Base-by-base conservation (phyloP, 2,329 filamentous ascomycete species). In the Aspergillus eucalypticola region DNA sequence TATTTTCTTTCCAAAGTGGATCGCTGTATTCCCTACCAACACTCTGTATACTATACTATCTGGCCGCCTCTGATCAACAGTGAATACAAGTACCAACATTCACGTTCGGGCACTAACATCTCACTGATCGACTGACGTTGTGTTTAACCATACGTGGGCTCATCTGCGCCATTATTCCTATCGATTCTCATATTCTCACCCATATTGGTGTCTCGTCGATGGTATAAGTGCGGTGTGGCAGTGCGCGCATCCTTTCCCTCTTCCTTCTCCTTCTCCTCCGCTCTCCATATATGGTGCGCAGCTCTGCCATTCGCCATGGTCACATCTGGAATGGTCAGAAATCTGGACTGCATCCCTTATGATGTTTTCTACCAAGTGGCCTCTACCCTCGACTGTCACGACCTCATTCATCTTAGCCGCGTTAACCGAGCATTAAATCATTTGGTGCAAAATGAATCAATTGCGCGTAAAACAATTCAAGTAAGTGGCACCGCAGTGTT, bases 301-400 rank as follows among this genome's bases (percentile, higher is more conserved):
- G 46, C 13, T 27, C 46, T 44, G 46, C 15, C 5, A 27, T 17
- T 29, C 46, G 25, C 25, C 46, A 50, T 50, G 46, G 46, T 50
- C 25, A 27, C 29, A n/a, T 32, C 46, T 8, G 46, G 7, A 19
- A 50, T 50, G 46, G 25, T 61, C 60, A 65, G 57, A 60, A 70
- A 66, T 55, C 69, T 84, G 46, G 77, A 82, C 60, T 65, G 68
- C 29, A 73, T 90, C 11, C 88, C 88, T 0, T 87, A 84, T 68
- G 89, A 91, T 73, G 78, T 90, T n/a, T 75, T 89, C 27, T 83
- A 84, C 53, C 80, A 84, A 54, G 82, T 90, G 54, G 79, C 83
- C 7, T 76, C 77, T 6, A 75, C 79, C 58, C 78, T 91, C 38
- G 78, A 83, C 17, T 75, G 88, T 25, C 80, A 85, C 50, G 86